Evolutionary conservation across 331 rosid genomes (phyloP).

Genomic region (Arachis monticola): DNA sequence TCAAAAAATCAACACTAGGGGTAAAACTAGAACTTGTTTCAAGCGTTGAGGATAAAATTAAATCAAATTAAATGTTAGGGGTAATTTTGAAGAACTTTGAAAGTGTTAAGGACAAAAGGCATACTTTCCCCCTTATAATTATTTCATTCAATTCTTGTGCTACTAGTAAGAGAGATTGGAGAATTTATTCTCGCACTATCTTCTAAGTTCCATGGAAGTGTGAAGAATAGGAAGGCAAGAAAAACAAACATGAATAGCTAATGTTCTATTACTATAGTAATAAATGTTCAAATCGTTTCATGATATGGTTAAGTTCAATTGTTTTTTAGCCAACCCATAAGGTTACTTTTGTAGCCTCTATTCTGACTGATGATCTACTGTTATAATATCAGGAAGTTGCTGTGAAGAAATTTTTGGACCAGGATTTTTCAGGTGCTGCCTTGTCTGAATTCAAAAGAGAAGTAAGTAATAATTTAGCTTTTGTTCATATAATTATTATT

Average conservation of each 20-base stretch:
- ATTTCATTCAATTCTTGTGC: too few species aligned
- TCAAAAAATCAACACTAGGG: too few species aligned
- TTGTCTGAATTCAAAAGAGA: constrained; percentile 98
- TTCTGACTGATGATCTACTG: constrained; percentile 37
- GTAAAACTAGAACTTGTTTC: too few species aligned
- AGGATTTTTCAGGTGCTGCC: constrained; percentile 99
- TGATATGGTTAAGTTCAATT: constrained; percentile 6
- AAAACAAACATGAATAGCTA: constrained; percentile 3
- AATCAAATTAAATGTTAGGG: too few species aligned
- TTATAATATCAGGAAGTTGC: constrained; percentile 90
- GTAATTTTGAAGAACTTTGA: too few species aligned
- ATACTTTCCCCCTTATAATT: too few species aligned
- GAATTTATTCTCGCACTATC: not conserved
- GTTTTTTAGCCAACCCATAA: constrained; percentile 11
- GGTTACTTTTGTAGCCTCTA: constrained; percentile 26
- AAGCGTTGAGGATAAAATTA: too few species aligned
- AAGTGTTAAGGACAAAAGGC: too few species aligned
- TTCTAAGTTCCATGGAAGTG: constrained; percentile 28
- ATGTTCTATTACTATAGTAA: constrained; percentile 25
- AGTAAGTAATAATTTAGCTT: constrained; percentile 57
- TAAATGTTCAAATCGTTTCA: constrained; percentile 20
- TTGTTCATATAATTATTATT: constrained; percentile 10
- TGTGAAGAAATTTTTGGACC: constrained; percentile 98
- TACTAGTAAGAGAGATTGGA: constrained; percentile 16
- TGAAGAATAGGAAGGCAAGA: not conserved